Evolutionary conservation across 208 protist genomes (phyloP).

Genomic region (Acanthamoeba triangularis): DNA sequence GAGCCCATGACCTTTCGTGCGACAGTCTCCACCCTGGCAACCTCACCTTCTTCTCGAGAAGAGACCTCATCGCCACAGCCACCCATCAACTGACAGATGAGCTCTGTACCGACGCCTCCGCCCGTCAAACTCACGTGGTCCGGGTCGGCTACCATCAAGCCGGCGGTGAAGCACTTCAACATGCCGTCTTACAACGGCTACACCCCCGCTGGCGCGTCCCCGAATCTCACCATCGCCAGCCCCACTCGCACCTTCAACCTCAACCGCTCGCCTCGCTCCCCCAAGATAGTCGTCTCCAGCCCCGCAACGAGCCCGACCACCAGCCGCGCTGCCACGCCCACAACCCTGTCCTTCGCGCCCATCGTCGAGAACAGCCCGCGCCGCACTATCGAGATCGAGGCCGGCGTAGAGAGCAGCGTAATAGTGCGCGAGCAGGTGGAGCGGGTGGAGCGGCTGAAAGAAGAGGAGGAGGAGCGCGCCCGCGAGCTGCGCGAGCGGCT

Average conservation of each 20-base stretch:
- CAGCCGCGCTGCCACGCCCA: neutral
- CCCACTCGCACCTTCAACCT: neutral
- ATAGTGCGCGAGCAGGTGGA: neutral
- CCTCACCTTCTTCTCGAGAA: too few species aligned
- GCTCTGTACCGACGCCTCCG: neutral
- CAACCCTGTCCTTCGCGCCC: neutral
- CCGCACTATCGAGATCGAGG: neutral
- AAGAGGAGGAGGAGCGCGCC: neutral
- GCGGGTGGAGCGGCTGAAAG: neutral
- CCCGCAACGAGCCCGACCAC: too few species aligned
- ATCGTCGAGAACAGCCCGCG: neutral
- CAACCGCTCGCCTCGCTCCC: neutral
- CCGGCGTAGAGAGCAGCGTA: neutral
- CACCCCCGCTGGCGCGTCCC: neutral
- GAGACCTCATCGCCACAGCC: too few species aligned
- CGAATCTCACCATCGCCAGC: neutral
- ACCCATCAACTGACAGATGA: too few species aligned
- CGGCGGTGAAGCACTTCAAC: slow-evolving; percentile 16
- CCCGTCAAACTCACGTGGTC: neutral
- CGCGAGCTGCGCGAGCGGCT: neutral
- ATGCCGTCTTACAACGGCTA: neutral
- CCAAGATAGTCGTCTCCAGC: neutral
- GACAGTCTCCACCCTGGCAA: too few species aligned
- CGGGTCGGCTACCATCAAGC: neutral
- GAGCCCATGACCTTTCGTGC: too few species aligned